Base-by-base conservation (phyloP, 192 early-diverging fungal genomes). In the Neocallimastix lanati region DNA sequence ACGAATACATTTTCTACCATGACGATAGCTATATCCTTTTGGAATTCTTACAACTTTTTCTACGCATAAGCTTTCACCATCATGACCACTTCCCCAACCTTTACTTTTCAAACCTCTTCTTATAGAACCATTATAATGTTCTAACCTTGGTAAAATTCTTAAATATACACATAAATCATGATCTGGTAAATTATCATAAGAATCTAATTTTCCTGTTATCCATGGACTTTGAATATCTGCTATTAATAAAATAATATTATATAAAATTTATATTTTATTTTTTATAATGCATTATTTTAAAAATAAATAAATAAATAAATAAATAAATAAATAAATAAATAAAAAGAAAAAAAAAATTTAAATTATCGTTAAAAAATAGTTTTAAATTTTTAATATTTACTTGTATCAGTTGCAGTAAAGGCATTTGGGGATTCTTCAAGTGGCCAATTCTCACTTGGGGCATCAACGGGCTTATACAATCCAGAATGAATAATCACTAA, bases 31-130 rank as follows among this genome's bases (percentile, higher is more conserved):
- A 67, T 67, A 67, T 9, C 50, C 50, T 67, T 67, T 67, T 25
- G 50, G 50, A 12, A 93, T 84, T 76, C 87, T 86, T 29, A 83
- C 82, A 25, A 93, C 88, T 12, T 82, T 84, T 50, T 91, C 89
- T 27, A 94, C 86, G 80, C 84, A 85, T 13, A 93, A 83, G 80
- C 92, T 93, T 67, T 92, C 88, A 13, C 93, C 93, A 82, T 93
- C 90, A 84, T 94, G 93, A 30, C 86, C 84, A 3, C 86, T 84
- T 13, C 85, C 89, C 94, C 94, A 95, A 21, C 87, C 88, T 28
- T 91, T 67, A 28, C 79, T 78, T 80, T 83, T 78, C 4, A 83
- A 76, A 0, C 82, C 82, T 76, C 76, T 80, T 29, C 88, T 86
- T n/a, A 88, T 80, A 0, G 89, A 90, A 13, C 91, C 91, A 28